A percentile compares a stretch with the other conserved stretches of the same genome.
phyloP scores from a whole-genome alignment of 257 asterid species.

The Gentiana dahurica region DNA sequence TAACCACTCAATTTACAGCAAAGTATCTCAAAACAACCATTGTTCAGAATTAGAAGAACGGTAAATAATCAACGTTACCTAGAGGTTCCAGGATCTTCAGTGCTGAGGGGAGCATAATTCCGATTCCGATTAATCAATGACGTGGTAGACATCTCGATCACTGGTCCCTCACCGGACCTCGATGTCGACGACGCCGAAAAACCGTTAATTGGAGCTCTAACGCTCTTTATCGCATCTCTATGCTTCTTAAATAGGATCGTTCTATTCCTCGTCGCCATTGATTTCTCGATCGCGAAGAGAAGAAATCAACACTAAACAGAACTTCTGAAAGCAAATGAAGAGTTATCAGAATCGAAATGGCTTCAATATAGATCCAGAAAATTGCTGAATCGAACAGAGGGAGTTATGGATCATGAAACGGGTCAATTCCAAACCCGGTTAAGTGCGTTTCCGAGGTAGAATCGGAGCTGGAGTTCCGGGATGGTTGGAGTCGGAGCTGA shows the following conservation, averaged over 20 bases:
- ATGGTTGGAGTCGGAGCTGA: constrained; percentile 9
- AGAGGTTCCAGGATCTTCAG: constrained; percentile 60
- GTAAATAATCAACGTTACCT: constrained; percentile 18
- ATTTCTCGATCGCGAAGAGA: constrained; percentile 1
- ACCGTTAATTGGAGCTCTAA: constrained; percentile 64
- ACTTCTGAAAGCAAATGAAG: background rate
- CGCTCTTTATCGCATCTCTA: constrained; percentile 88
- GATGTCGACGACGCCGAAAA: constrained; percentile 46
- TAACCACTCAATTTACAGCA: too few species aligned
- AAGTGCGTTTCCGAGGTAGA: background rate
- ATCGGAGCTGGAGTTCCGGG: constrained; percentile 8
- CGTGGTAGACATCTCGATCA: constrained; percentile 82
- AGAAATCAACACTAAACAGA: background rate
- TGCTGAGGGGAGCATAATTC: constrained; percentile 50
- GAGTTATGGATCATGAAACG: constrained; percentile 2
- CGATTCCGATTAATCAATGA: constrained; percentile 67
- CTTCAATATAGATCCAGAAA: constrained; percentile 18
- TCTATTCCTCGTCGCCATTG: constrained; percentile 91
- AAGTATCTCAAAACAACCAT: too few species aligned
- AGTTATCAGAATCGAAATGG: constrained; percentile 1
- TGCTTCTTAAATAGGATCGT: constrained; percentile 73
- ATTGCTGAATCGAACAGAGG: background rate
- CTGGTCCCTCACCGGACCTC: constrained; percentile 67
- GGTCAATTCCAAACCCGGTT: constrained; percentile 5
- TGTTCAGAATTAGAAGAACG: too few species aligned